Evolutionary conservation across 129 eudicot species (phyloP).

Genomic region (Arctium minus): DNA sequence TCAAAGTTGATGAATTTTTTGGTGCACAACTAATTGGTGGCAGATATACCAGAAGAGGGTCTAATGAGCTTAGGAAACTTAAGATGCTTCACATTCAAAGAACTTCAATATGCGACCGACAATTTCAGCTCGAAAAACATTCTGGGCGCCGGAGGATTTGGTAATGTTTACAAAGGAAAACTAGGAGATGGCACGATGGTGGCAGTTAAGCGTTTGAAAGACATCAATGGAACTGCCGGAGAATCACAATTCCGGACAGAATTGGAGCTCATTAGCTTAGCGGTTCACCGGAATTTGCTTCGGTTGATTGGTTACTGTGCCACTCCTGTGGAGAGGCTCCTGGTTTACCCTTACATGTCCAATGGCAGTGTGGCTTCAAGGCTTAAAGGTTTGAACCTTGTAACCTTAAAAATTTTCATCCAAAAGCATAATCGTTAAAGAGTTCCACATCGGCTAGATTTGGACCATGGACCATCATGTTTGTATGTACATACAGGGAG

Average conservation of each 20-base stretch:
- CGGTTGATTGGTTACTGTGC: constrained; percentile 81
- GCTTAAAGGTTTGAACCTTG: constrained; percentile 67
- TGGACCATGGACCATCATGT: neutral
- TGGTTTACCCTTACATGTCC: constrained; percentile 96
- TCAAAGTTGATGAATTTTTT: neutral
- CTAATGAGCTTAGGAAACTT: constrained; percentile 69
- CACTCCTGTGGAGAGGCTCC: constrained; percentile 66
- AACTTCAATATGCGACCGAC: constrained; percentile 69
- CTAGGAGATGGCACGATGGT: constrained; percentile 75
- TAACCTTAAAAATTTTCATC: constrained; percentile 6
- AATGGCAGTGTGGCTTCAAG: constrained; percentile 96
- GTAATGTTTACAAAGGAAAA: constrained; percentile 83
- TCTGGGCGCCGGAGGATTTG: constrained; percentile 94
- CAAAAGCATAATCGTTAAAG: too few relatives aligned
- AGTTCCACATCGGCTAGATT: neutral
- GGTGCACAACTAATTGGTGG: constrained; percentile 6
- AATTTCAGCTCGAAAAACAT: constrained; percentile 86
- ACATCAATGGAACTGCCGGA: constrained; percentile 74
- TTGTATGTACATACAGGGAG: too few relatives aligned
- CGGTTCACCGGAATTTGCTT: constrained; percentile 86
- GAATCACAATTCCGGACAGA: constrained; percentile 84
- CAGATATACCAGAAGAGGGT: constrained; percentile 73
- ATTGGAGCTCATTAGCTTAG: constrained; percentile 86
- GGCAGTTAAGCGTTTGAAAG: constrained; percentile 90
- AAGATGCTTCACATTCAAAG: constrained; percentile 71